phyloP scores from a whole-genome alignment of 495 filamentous ascomycete species.

The Ramalina intermedia region DNA sequence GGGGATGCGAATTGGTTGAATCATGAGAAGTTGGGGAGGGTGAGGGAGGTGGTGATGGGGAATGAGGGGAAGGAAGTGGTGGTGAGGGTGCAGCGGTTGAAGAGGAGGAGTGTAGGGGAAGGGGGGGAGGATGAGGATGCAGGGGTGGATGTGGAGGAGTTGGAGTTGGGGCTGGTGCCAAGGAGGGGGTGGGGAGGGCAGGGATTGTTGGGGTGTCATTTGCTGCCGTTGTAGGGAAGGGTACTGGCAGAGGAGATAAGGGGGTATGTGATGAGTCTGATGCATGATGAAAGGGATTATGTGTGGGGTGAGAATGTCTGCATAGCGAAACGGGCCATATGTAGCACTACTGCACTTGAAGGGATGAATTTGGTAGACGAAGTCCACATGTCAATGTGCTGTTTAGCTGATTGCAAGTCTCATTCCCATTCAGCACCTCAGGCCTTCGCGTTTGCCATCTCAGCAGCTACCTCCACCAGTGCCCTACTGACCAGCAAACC shows the following conservation, averaged over 20 bases:
- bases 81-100: slow-evolving; percentile 31
- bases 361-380: no score
- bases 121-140: slow-evolving; percentile 42
- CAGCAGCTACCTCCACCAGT: neutral
- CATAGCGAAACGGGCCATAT: no score
- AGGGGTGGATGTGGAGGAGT: slow-evolving; percentile 55
- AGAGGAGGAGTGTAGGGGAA: slow-evolving; percentile 56
- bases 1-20: slow-evolving; percentile 69
- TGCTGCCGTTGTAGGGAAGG: slow-evolving; percentile 47
- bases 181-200: slow-evolving; percentile 74
- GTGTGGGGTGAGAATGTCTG: no score
- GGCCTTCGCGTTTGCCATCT: neutral
- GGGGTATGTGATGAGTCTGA: no score
- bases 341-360: no score
- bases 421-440: neutral
- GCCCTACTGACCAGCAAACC: neutral
- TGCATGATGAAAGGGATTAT: no score
- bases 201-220: slow-evolving; percentile 77
- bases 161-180: slow-evolving; percentile 58
- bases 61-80: slow-evolving; percentile 70
- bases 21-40: slow-evolving; percentile 69
- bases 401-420: no score
- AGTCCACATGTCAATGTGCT: no score
- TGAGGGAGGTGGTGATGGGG: slow-evolving; percentile 69
- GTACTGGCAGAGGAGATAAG: neutral